Base-by-base conservation (phyloP, 768 basidiomycete genomes). In the Pulveroboletus sp. region DNA sequence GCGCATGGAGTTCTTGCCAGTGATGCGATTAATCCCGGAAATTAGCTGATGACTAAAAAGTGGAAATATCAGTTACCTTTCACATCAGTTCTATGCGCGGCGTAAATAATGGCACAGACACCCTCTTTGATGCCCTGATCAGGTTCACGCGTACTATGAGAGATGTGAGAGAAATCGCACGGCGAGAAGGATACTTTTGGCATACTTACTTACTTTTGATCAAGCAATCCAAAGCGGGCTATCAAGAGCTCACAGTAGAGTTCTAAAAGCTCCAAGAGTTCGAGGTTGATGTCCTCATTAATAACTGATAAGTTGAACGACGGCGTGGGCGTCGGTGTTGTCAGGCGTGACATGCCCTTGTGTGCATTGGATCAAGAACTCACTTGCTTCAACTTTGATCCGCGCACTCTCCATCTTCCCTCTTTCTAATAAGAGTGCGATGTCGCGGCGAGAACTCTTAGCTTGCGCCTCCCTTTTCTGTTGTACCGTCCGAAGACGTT, bases 201-300 rank as follows among this genome's bases (percentile, higher is more conserved):
- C 35, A 30, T 9, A 31, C 30, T 47, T 55, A 95, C 93, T 79
- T 55, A 95, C 93, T 79, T 86, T 64, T 88, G 83, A 61, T 99
- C 96, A 40, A 99, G 76, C 27, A 98, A 70, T 9, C 89, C 89
- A 61, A 98, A 98, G 41, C 96, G 80, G 8, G 95, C 91, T 21
- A 94, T 76, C 17, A 98, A 71, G n/a, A 95, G 79, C 63, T 99
- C 96, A 56, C 88, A 90, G 66, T 97, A 97, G 10, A 98, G 77
- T 72, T 97, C 94, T 26, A 99, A 73, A 6, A 98, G 73, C 62
- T 99, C 95, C 33, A 97, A 72, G 24, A 97, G 76, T 63, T 97
- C 94, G 39, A 91, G 73, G 62, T 89, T 78, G 39, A 91, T 79
- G 62, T 93, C 89, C 57, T 90, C 89, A 62, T 89, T 81, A 62